Conservation (phyloP, 495 filamentous ascomycete species). For the Penicillium cosmopolitanum region DNA sequence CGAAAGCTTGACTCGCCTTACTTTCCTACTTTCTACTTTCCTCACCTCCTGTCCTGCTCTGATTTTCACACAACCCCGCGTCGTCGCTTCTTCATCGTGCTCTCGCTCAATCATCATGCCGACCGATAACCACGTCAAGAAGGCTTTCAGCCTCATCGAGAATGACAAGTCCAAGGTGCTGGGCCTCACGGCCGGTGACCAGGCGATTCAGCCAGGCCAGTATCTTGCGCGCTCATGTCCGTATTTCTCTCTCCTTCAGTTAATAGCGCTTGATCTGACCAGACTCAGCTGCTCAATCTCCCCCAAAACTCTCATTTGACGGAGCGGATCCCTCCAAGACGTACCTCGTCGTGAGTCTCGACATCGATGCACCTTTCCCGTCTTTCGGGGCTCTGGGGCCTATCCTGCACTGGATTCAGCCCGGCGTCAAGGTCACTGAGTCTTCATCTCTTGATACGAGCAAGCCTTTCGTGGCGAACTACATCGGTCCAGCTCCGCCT, state of each 20-base stretch:
- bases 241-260: conserved; percentile 2
- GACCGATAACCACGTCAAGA: conserved; percentile 31
- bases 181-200: conserved; percentile 32
- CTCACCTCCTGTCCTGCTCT: neutral
- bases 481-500: conserved; percentile 56
- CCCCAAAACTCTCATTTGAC: conserved; percentile 33
- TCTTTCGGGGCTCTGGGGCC: conserved; percentile 43
- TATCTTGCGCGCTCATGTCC: conserved; percentile 36
- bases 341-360: conserved; percentile 53
- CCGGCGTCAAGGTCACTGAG: conserved; percentile 39
- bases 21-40: neutral
- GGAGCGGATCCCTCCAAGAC: conserved; percentile 23
- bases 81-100: neutral
- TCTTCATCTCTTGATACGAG: conserved; percentile 19
- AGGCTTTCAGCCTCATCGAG: conserved; percentile 36
- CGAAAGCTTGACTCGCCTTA: neutral
- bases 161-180: conserved; percentile 39
- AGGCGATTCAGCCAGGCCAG: conserved; percentile 34
- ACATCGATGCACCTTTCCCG: conserved; percentile 58
- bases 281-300: conserved; percentile 34
- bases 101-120: conserved; percentile 30
- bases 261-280: neutral
- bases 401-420: conserved; percentile 56
- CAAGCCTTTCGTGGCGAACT: conserved; percentile 46
- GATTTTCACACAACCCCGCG: neutral